Conservation (phyloP, 148 eudicot genomes). For the Arctostaphylos glauca region DNA sequence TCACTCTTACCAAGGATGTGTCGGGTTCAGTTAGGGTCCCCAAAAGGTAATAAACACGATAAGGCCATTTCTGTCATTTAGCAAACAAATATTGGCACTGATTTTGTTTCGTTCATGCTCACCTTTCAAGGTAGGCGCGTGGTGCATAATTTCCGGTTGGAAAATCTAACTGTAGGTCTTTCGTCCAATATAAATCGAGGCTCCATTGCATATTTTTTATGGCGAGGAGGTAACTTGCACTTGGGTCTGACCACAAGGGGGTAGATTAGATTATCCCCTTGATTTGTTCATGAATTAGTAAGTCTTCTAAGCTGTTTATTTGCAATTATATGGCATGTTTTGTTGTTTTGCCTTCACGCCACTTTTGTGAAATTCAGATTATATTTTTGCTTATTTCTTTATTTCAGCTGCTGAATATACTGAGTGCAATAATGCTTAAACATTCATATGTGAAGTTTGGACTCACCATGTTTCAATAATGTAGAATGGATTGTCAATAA, state of each 20-base stretch:
- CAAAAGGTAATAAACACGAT: too few species aligned
- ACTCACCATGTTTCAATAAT: neutral
- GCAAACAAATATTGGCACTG: too few species aligned
- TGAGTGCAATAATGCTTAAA: neutral
- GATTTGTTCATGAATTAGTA: slow-evolving; percentile 2
- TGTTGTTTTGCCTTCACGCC: neutral
- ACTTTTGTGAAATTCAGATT: neutral
- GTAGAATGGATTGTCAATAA: neutral
- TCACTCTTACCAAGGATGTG: too few species aligned
- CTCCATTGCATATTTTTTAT: neutral
- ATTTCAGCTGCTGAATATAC: slow-evolving; percentile 3
- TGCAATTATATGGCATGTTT: slow-evolving; percentile 4
- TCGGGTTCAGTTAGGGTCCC: too few species aligned
- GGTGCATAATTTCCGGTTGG: neutral
- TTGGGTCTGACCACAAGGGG: neutral
- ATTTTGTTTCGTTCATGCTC: too few species aligned
- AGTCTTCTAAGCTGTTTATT: neutral
- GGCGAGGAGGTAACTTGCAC: neutral
- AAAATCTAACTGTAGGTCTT: neutral
- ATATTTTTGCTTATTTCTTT: neutral
- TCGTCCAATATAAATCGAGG: neutral
- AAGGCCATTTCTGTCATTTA: too few species aligned
- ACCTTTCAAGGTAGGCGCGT: too few species aligned
- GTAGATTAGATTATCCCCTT: neutral
- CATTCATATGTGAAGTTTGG: neutral